A percentile compares a stretch with the other conserved stretches of the same genome.
phyloP scores from a whole-genome alignment of 495 filamentous ascomycete genomes.

The Cenococcum geophilum region DNA sequence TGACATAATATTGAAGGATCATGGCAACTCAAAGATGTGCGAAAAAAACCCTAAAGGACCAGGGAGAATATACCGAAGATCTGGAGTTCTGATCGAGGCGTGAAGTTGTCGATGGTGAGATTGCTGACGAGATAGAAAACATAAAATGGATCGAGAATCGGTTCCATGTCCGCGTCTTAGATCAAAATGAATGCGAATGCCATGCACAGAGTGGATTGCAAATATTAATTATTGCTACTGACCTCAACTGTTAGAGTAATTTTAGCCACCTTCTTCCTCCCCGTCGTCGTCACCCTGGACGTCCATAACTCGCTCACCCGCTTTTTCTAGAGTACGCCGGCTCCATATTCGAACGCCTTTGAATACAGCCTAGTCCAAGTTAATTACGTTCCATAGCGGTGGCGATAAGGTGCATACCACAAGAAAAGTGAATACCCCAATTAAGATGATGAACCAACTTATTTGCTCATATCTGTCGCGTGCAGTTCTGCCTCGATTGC shows the following conservation, averaged over 20 bases:
- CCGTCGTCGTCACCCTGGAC: conserved; percentile 70
- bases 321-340: conserved; percentile 61
- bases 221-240: not conserved
- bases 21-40: conserved; percentile 97
- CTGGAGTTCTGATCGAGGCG: too few relatives aligned
- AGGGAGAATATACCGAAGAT: too few relatives aligned
- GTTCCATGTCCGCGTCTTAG: too few relatives aligned
- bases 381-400: conserved; percentile 18
- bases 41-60: not conserved
- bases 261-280: conserved; percentile 50
- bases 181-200: not conserved
- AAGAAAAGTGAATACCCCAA: conserved; percentile 78
- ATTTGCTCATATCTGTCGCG: conserved; percentile 67
- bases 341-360: conserved; percentile 69
- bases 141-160: too few relatives aligned
- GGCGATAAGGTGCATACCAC: conserved; percentile 52
- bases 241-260: not conserved
- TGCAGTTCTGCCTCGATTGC: conserved; percentile 51
- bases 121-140: too few relatives aligned
- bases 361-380: conserved; percentile 60
- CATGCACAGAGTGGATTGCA: not conserved
- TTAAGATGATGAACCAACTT: conserved; percentile 67
- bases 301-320: conserved; percentile 73
- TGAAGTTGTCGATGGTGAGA: too few relatives aligned
- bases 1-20: conserved; percentile 64